Base-by-base conservation (phyloP, 805 yeast genomes). In the Komagataella kurtzmanii region DNA sequence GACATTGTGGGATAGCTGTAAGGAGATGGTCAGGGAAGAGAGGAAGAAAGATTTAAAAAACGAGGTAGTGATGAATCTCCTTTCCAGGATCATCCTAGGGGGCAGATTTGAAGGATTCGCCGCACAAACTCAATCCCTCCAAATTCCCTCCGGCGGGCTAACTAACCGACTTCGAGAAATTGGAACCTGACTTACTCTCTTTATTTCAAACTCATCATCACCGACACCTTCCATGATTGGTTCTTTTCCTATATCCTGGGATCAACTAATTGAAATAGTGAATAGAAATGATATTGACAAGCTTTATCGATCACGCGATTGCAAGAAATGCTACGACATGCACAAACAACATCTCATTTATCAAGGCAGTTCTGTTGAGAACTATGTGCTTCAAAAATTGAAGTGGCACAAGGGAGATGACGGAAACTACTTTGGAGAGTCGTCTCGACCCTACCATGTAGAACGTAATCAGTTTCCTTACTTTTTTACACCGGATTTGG, bases 401-500 rank as follows among this genome's bases (percentile, higher is more conserved):
- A 12, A 49, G 56, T 2, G 51, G 55, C 10, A 56, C 55, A 1
- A 45, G 40, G 14, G 49, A 49, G n/a, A 52, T 53, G 4, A n/a
- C 54, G 40, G 51, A 7, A 10, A 45, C 12, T 53, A 53, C 18
- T 53, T 50, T 14, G 57, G 61, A 47, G 50, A 4, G 51, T 65
- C 30, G 57, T 56, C 3, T 60, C 65, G 6, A 53, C 54, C 8
- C 74, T 75, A 40, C 62, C 65, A 36, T 61, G 68, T 79, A 24
- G 64, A 79, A 6, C 53, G 60, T 23, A 85, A 85, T 61, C 81
- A 79, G 54, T 85, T 81, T 64, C 89, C 89, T 0, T 85, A 85
- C 65, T 73, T 75, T 57, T 76, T 83, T 54, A 79, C 73, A 44
- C 55, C 60, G 0, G 70, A 70, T 46, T 72, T 83, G 3, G 63